Evolutionary conservation across 169 alveolate species (phyloP), one percentile per base, ranked within the genome.

Genomic region (Plasmodium relictum): DNA sequence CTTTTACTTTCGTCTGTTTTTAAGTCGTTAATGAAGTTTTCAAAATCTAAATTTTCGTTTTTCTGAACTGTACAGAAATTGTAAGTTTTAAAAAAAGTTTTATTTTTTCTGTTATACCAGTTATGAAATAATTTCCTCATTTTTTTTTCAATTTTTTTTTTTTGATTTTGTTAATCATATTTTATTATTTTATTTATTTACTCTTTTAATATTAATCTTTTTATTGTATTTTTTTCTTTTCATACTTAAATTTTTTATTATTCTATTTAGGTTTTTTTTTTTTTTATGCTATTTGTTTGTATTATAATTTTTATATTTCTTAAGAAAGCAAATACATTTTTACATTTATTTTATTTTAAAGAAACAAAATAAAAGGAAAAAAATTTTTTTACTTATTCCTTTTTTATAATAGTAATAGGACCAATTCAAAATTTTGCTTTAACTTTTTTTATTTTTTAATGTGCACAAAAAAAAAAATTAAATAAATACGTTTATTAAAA

Each of bases 1-100:
- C 95, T 91, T 78, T 93, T 91, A 37, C 80, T 45, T 10, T 74
- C 66, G 50, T 88, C 92, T 12, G 78, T 70, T 39, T 74, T 92
- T 22, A 93, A 45, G 3, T 89, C 86, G 24, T 72, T 71, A 4
- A 88, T 56, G 72, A 88, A 63, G 24, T 74, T 62, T 18, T 69
- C 89, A 6, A 22, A 20, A 5, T 52, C 69, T 18, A 31, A 8
- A 18, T 63, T 74, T 74, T 78, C 50, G 45, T 39, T 44, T 74
- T 73, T 45, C 42, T 65, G 83, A 22, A 65, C 56, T 22, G 86
- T 50, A 10, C 31, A 62, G 31, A 18, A 37, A 14, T 71, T 71
- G 14, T 22, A 42, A 59, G 42, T 20, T 14, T 12, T 42, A 20
- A 76, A 44, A 8, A 41, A 14, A 59, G 6, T 66, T 37, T 20